phyloP scores from a whole-genome alignment of 805 yeast species.

The Saccharomyces jurei region DNA sequence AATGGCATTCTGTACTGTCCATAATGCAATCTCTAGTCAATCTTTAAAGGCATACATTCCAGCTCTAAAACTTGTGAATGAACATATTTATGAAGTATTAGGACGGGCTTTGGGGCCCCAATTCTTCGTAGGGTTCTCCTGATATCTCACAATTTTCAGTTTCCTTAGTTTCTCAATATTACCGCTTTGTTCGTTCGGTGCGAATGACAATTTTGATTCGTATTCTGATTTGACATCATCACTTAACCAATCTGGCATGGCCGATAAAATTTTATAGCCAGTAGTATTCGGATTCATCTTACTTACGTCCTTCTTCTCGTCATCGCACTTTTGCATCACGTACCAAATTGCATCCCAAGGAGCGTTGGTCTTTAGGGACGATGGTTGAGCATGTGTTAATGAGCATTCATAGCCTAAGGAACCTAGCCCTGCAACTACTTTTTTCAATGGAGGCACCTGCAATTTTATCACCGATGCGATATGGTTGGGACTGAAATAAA shows the following conservation, averaged over 20 bases:
- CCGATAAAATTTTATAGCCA: slow-evolving; percentile 51
- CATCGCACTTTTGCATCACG: slow-evolving; percentile 55
- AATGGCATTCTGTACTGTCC: neutral
- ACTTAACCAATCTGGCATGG: slow-evolving; percentile 19
- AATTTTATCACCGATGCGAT: slow-evolving; percentile 69
- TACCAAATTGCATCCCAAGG: slow-evolving; percentile 76
- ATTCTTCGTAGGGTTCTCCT: slow-evolving; percentile 83
- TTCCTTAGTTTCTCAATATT: slow-evolving; percentile 55
- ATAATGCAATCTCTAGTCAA: neutral
- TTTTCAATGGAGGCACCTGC: slow-evolving; percentile 73
- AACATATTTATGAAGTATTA: slow-evolving; percentile 5
- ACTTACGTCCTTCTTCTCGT: slow-evolving; percentile 34
- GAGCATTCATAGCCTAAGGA: slow-evolving; percentile 78
- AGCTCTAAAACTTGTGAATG: neutral
- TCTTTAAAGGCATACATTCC: neutral
- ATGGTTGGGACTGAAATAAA: slow-evolving; percentile 76
- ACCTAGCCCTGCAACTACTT: slow-evolving; percentile 70
- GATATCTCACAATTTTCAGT: slow-evolving; percentile 78
- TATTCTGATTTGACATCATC: slow-evolving; percentile 3
- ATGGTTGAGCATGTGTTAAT: slow-evolving; percentile 80
- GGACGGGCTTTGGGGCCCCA: slow-evolving; percentile 98
- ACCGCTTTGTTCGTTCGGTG: slow-evolving; percentile 48
- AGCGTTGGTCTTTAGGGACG: slow-evolving; percentile 84
- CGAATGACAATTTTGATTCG: slow-evolving; percentile 40
- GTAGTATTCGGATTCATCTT: slow-evolving; percentile 43